phyloP scores from a whole-genome alignment of 352 stramenopile species.

The Globisporangium cederbergense region DNA sequence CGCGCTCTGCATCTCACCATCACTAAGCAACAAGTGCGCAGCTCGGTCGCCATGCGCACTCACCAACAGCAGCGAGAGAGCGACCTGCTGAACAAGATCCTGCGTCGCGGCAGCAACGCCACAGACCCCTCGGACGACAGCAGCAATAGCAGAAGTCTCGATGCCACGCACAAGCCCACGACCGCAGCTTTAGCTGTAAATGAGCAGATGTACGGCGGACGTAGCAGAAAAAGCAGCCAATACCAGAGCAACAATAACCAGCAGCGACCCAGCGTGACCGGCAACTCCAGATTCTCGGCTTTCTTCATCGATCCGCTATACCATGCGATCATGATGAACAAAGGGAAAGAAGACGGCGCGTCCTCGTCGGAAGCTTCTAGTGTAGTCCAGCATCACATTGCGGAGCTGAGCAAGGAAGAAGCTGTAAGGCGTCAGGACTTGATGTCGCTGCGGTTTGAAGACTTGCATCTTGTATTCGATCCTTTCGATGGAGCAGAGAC shows the following conservation, averaged over 20 bases:
- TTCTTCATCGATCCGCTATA: constrained; percentile 22
- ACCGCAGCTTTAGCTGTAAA: neutral
- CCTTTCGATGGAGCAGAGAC: constrained; percentile 13
- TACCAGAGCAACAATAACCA: constrained; percentile 16
- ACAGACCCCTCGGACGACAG: constrained; percentile 10
- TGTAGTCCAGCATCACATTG: neutral
- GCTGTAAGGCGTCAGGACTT: constrained; percentile 4
- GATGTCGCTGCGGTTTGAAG: constrained; percentile 12
- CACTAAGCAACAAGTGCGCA: neutral
- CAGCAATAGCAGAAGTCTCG: neutral
- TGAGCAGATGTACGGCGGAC: neutral
- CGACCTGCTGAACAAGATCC: constrained; percentile 24
- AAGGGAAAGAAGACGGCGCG: constrained; percentile 12
- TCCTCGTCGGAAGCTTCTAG: neutral
- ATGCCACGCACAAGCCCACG: neutral
- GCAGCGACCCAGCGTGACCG: constrained; percentile 13
- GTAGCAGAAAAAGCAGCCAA: constrained; percentile 7
- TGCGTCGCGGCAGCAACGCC: constrained; percentile 19
- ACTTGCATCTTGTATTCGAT: constrained; percentile 19
- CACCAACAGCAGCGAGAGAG: constrained; percentile 14
- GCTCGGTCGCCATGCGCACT: constrained; percentile 12
- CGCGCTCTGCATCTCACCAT: neutral
- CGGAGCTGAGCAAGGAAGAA: constrained; percentile 6
- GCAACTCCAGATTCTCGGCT: constrained; percentile 16
- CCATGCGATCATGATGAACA: constrained; percentile 20